Base-by-base conservation (phyloP, 352 stramenopile genomes). In the Pythium sukuiense region DNA sequence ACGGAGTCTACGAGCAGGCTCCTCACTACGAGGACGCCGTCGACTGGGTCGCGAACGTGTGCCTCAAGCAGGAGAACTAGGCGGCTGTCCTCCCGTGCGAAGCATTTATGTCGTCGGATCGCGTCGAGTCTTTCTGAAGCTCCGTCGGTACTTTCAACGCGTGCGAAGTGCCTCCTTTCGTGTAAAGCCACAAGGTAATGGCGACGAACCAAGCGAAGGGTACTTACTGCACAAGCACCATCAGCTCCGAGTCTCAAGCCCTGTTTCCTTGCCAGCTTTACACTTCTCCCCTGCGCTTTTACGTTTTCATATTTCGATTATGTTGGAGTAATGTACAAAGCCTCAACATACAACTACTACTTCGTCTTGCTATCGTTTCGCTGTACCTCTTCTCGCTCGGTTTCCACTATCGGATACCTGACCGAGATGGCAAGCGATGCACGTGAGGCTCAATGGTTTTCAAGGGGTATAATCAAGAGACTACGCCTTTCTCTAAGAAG, bases 1-100 rank as follows among this genome's bases (percentile, higher is more conserved):
- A 83, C 49, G 76, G 76, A 24, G 72, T 83, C 55, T 87, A 85
- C 62, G 79, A 87, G 59, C 67, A 85, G 45, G 50, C 66, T 6
- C 70, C 72, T 14, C 61, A 85, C 74, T 83, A 77, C 54, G 50
- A 74, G 16, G 79, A 80, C 30, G 79, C 79, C 16, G 32, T 83
- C 64, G 65, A 76, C 49, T 87, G 79, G 79, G 65, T 85, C 8
- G 32, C 76, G 14, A 73, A 78, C 55, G 73, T 74, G 1, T 87
- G 78, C 69, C 61, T 71, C 61, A 59, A 63, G 54, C 27, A 63
- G 13, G 20, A 45, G 24, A 61, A 72, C 41, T 72, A 64, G 56
- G 39, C 4, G 9, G 32, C 32, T 37, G 32, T 37, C 9, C 32
- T 27, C 43, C 43, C 43, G 6, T 50, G 43, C 37, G 37, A 45